Evolutionary conservation across 352 stramenopile genomes (phyloP).

Genomic region (Blastocystis sp.): DNA sequence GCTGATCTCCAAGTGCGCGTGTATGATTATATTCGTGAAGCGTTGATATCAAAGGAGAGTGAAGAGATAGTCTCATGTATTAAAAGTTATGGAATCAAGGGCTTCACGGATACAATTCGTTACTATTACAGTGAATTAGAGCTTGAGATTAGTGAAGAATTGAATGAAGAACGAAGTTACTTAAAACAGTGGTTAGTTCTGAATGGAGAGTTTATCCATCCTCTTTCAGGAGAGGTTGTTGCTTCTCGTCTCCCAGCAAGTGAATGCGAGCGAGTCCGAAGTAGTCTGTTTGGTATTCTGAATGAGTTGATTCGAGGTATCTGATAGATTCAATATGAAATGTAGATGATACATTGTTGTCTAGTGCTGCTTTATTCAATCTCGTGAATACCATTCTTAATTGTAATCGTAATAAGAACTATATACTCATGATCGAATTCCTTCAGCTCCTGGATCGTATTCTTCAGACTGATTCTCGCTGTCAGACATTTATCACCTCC

Average conservation of each 20-base stretch:
- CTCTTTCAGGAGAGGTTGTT: not conserved
- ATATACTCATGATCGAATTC: constrained; percentile 1
- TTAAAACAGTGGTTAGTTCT: constrained; percentile 38
- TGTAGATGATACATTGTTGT: not conserved
- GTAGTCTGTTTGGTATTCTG: not conserved
- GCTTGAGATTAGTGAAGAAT: constrained; percentile 22
- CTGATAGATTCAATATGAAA: too few relatives aligned
- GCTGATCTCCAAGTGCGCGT: constrained; percentile 3
- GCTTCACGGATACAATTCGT: constrained; percentile 28
- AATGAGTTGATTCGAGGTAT: not conserved
- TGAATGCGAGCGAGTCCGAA: not conserved
- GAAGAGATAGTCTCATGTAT: not conserved
- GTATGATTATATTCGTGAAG: not conserved
- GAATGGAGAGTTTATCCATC: not conserved
- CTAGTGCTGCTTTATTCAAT: constrained; percentile 6
- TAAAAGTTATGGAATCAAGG: not conserved
- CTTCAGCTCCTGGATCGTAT: constrained; percentile 11
- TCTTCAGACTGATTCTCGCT: constrained; percentile 10
- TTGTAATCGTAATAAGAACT: not conserved
- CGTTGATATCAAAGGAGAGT: constrained; percentile 22
- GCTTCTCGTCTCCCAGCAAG: not conserved
- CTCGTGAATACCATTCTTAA: constrained; percentile 32
- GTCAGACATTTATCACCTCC: not conserved
- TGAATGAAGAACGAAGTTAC: constrained; percentile 13
- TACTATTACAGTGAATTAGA: constrained; percentile 30